Percentiles rank a stretch among this genome's conserved stretches.
Conservation (phyloP, 2,329 filamentous ascomycete species). For the Aspergillus aculeatinus region DNA sequence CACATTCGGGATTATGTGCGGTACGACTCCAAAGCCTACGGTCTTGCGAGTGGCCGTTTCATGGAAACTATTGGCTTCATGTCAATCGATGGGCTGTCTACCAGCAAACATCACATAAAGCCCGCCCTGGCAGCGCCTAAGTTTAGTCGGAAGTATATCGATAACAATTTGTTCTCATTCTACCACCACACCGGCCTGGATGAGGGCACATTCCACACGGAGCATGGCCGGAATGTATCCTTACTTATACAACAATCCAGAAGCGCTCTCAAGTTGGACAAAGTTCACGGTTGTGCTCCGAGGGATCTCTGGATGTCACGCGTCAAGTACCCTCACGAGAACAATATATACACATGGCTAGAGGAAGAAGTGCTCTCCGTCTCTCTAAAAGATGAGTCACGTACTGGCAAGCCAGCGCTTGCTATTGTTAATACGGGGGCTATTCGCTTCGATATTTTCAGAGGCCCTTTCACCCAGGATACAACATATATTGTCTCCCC, state of each 20-base stretch:
- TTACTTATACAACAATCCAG: conserved; percentile 68
- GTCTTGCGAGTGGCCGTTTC: conserved; percentile 83
- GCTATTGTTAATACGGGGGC: conserved; percentile 85
- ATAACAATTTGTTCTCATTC: conserved; percentile 86
- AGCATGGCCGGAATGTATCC: conserved; percentile 70
- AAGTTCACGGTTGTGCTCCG: conserved; percentile 79
- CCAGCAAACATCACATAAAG: conserved; percentile 35
- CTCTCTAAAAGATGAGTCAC: conserved; percentile 57
- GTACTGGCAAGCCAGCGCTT: conserved; percentile 61
- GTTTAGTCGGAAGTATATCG: conserved; percentile 82
- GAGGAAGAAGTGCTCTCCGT: conserved; percentile 71
- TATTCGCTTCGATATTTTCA: conserved; percentile 92
- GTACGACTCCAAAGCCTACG: conserved; percentile 76
- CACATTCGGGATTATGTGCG: conserved; percentile 82
- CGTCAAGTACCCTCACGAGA: conserved; percentile 67
- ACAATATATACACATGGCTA: conserved; percentile 81
- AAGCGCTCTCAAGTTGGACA: conserved; percentile 68
- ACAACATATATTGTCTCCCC: conserved; percentile 83
- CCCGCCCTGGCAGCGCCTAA: conserved; percentile 42
- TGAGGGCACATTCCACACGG: conserved; percentile 70
- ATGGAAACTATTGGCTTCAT: conserved; percentile 95
- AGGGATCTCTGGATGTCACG: conserved; percentile 78
- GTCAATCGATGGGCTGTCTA: conserved; percentile 69
- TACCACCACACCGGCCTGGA: conserved; percentile 77
- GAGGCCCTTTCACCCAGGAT: conserved; percentile 85